Evolutionary conservation across 805 yeast genomes (phyloP).

Genomic region (Starmera quercuum): DNA sequence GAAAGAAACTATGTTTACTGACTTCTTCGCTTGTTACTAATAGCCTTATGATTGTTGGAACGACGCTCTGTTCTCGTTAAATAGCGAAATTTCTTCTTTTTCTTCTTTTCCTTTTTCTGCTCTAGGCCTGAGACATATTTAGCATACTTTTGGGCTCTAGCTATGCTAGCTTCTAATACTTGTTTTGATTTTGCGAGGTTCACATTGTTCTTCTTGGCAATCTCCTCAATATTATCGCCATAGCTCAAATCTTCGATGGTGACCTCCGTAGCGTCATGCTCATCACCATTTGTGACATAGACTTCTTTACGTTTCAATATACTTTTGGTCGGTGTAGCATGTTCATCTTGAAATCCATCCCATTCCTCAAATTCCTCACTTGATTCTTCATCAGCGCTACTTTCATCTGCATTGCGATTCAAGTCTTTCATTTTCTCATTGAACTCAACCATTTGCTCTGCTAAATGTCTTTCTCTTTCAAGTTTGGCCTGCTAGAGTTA

Average conservation of each 20-base stretch:
- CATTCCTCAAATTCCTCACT: slow-evolving; percentile 26
- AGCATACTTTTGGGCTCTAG: slow-evolving; percentile 80
- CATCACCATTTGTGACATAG: slow-evolving; percentile 25
- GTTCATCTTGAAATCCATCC: slow-evolving; percentile 29
- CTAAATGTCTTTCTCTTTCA: slow-evolving; percentile 60
- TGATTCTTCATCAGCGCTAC: slow-evolving; percentile 6
- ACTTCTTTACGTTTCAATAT: slow-evolving; percentile 9
- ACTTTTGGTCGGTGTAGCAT: slow-evolving; percentile 15
- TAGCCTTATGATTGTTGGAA: slow-evolving; percentile 42
- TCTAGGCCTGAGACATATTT: slow-evolving; percentile 27
- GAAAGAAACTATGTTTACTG: neutral
- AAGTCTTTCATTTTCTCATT: slow-evolving; percentile 34
- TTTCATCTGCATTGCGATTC: slow-evolving; percentile 13
- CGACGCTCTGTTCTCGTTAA: slow-evolving; percentile 75
- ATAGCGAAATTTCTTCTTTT: slow-evolving; percentile 83
- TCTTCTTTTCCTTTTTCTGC: slow-evolving; percentile 22
- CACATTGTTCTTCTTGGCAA: slow-evolving; percentile 64
- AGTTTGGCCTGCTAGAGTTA: slow-evolving; percentile 38
- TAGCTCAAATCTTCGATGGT: slow-evolving; percentile 42
- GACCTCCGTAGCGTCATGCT: slow-evolving; percentile 34
- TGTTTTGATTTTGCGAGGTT: slow-evolving; percentile 60
- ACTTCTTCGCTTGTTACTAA: slow-evolving; percentile 27
- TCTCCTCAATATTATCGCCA: slow-evolving; percentile 44
- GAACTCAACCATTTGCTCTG: slow-evolving; percentile 53
- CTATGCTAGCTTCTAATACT: slow-evolving; percentile 65